Evolutionary conservation across 108 stramenopile genomes (phyloP).

Genomic region (Discostella stelligeroides): DNA sequence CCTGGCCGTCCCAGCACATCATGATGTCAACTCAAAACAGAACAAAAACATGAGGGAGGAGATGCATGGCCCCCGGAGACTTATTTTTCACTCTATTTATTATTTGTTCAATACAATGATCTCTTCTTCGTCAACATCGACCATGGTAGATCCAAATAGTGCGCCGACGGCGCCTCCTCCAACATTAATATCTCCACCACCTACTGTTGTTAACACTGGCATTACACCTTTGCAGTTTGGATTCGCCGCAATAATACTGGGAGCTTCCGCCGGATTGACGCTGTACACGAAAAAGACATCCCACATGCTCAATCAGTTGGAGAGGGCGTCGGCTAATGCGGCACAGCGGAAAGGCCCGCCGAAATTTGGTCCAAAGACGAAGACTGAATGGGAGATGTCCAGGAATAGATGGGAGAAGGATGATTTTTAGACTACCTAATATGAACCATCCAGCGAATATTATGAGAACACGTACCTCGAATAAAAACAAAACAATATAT

Average conservation of each 20-base stretch:
- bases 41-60: too few relatives aligned
- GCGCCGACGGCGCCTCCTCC: neutral
- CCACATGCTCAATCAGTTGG: conserved; percentile 61
- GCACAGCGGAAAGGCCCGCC: conserved; percentile 49
- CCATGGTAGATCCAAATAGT: too few relatives aligned
- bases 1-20: too few relatives aligned
- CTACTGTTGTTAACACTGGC: neutral
- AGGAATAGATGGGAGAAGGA: conserved; percentile 65
- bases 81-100: too few relatives aligned
- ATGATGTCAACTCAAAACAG: too few relatives aligned
- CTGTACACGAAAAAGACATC: conserved; percentile 72
- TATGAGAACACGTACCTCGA: neutral
- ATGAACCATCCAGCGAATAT: neutral
- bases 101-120: neutral
- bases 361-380: conserved; percentile 66
- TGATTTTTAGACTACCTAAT: conserved; percentile 42
- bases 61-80: too few relatives aligned
- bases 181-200: neutral
- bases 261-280: conserved; percentile 70
- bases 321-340: conserved; percentile 47
- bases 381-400: conserved; percentile 68
- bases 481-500: too few relatives aligned
- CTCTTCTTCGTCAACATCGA: neutral
- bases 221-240: conserved; percentile 51
- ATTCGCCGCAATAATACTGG: conserved; percentile 57